phyloP scores from a whole-genome alignment of 495 filamentous ascomycete genomes.

The Gamarada debralockiae region DNA sequence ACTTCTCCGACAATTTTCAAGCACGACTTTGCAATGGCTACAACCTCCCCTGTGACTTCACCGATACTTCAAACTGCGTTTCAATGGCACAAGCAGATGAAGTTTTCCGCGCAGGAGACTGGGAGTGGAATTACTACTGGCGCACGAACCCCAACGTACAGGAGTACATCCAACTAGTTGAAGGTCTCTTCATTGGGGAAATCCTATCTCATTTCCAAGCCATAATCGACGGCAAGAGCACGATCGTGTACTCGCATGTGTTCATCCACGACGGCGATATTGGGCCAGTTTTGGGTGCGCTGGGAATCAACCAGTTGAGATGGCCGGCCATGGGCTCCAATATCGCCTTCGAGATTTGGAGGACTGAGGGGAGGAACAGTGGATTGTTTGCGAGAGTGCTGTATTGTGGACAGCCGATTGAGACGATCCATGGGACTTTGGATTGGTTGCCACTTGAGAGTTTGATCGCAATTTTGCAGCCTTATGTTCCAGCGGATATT shows the following conservation, averaged over 20 bases:
- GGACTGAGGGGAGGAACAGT: not conserved
- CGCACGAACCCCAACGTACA: slow-evolving; percentile 7
- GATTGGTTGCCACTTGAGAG: not conserved
- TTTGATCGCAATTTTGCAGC: slow-evolving; percentile 1
- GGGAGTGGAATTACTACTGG: slow-evolving; percentile 12
- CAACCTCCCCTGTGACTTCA: not conserved
- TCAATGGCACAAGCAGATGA: slow-evolving; percentile 1
- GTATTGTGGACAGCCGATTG: slow-evolving; percentile 7
- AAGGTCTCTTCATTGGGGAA: slow-evolving; percentile 3
- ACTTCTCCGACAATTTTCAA: slow-evolving; percentile 8
- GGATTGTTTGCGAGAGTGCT: not conserved
- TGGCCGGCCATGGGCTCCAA: slow-evolving; percentile 5
- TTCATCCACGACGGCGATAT: slow-evolving; percentile 4
- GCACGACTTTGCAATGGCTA: slow-evolving; percentile 10
- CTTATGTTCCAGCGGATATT: slow-evolving; percentile 1
- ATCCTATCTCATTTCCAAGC: slow-evolving; percentile 1
- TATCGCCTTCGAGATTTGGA: slow-evolving; percentile 7
- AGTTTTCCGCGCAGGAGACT: slow-evolving; percentile 6
- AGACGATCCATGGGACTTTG: slow-evolving; percentile 1
- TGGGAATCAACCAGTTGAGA: slow-evolving; percentile 3
- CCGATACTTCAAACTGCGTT: not conserved
- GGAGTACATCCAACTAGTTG: slow-evolving; percentile 5
- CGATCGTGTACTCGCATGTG: not conserved
- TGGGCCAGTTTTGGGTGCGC: slow-evolving; percentile 2
- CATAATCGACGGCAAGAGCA: not conserved